Evolutionary conservation across 169 alveolate species (phyloP).

Genomic region (Cryptosporidium meleagridis): DNA sequence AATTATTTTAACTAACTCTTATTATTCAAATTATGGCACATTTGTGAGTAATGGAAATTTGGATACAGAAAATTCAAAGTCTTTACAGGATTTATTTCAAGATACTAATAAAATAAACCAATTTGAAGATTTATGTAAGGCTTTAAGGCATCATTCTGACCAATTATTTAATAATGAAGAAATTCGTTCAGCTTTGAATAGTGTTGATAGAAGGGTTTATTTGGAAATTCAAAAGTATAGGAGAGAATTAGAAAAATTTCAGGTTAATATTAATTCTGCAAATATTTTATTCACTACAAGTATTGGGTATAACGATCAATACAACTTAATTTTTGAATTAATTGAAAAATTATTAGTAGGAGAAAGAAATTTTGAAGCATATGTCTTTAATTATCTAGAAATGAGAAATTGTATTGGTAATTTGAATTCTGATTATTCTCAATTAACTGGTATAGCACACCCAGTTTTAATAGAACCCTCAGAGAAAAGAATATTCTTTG

Average conservation of each 20-base stretch:
- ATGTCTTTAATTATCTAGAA: not conserved
- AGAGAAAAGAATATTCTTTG: not conserved
- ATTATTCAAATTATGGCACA: not conserved
- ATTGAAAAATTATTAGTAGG: not conserved
- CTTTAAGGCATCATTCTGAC: not conserved
- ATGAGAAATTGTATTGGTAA: slow-evolving; percentile 28
- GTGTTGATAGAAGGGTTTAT: not conserved
- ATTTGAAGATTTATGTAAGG: not conserved
- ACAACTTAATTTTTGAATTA: not conserved
- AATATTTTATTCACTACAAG: not conserved
- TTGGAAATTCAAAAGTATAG: not conserved
- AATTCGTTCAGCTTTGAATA: not conserved
- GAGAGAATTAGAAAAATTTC: not conserved
- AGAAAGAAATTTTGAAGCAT: not conserved
- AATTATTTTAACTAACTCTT: not conserved
- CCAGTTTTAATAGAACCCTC: too few species aligned
- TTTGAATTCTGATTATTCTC: not conserved
- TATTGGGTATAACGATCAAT: not conserved
- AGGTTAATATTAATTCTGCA: not conserved
- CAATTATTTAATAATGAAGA: not conserved
- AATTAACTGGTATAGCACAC: not conserved
- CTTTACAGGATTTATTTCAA: not conserved
- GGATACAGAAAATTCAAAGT: not conserved
- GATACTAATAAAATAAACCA: not conserved
- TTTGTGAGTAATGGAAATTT: not conserved